phyloP scores from a whole-genome alignment of 2,329 filamentous ascomycete genomes.

The Fusarium papillatum region DNA sequence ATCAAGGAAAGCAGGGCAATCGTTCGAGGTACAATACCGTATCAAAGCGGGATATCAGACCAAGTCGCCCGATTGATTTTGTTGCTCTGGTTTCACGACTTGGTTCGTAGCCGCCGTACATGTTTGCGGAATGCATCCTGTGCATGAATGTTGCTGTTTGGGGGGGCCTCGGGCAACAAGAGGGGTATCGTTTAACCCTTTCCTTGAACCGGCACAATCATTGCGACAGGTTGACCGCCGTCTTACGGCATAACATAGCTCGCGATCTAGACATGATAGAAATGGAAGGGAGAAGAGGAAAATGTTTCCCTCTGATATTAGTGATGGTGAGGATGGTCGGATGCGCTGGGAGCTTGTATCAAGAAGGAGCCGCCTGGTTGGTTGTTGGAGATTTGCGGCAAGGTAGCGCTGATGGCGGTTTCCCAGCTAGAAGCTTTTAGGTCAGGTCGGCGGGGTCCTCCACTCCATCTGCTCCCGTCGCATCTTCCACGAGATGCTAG shows the following conservation, averaged over 20 bases:
- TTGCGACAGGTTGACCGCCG: neutral
- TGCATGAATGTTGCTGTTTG: neutral
- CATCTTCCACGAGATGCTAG: conserved; percentile 27
- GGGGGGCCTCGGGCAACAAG: neutral
- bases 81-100: conserved; percentile 13
- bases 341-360: conserved; percentile 11
- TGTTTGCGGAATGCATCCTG: neutral
- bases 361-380: conserved; percentile 6
- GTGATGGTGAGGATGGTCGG: conserved; percentile 10
- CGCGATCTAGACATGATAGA: neutral
- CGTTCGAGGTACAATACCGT: neutral
- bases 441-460: conserved; percentile 9
- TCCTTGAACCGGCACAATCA: neutral
- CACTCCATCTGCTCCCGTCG: neutral
- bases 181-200: neutral
- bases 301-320: conserved; percentile 4
- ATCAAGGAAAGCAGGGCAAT: neutral
- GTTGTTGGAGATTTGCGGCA: neutral
- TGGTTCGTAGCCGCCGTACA: conserved; percentile 1
- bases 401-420: conserved; percentile 5
- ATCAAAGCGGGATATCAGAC: conserved; percentile 8
- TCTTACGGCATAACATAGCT: neutral
- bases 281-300: neutral
- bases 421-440: conserved; percentile 1
- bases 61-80: neutral